Conservation (phyloP, 768 basidiomycete genomes). For the Ramaria rubella region DNA sequence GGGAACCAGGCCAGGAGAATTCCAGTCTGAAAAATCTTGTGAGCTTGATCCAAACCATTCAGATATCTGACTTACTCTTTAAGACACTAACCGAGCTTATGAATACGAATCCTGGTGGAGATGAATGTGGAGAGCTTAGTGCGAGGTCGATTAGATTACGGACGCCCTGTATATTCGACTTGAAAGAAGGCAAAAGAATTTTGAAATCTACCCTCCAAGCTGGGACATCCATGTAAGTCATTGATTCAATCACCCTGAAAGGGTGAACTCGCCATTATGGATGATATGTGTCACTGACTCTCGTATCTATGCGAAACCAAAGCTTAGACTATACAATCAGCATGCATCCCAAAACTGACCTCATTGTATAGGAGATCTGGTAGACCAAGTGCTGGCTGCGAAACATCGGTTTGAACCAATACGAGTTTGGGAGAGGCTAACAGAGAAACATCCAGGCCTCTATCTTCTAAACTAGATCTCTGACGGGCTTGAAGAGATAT, state of each 20-base stretch:
- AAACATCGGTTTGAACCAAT: constrained; percentile 20
- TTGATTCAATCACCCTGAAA: not conserved
- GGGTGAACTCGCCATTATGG: constrained; percentile 18
- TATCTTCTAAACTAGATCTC: constrained; percentile 16
- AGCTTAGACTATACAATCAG: not conserved
- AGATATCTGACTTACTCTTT: constrained; percentile 15
- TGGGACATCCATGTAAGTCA: not conserved
- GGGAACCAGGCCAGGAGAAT: no score
- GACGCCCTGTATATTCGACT: constrained; percentile 40
- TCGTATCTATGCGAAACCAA: constrained; percentile 9
- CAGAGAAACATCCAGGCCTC: constrained; percentile 19
- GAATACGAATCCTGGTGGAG: constrained; percentile 28
- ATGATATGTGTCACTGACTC: constrained; percentile 19
- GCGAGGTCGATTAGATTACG: constrained; percentile 41
- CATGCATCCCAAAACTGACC: no score
- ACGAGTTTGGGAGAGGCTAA: constrained; percentile 21
- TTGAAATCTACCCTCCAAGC: constrained; percentile 50
- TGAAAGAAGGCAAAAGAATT: constrained; percentile 43
- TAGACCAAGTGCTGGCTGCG: not conserved
- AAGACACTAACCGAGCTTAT: constrained; percentile 30
- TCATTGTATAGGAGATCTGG: no score
- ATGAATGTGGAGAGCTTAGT: constrained; percentile 24
- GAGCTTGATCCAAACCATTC: constrained; percentile 8
- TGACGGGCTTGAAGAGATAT: constrained; percentile 17
- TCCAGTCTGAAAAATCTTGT: no score